Conservation (phyloP, 768 basidiomycete species). For the Nidula microcarpa region DNA sequence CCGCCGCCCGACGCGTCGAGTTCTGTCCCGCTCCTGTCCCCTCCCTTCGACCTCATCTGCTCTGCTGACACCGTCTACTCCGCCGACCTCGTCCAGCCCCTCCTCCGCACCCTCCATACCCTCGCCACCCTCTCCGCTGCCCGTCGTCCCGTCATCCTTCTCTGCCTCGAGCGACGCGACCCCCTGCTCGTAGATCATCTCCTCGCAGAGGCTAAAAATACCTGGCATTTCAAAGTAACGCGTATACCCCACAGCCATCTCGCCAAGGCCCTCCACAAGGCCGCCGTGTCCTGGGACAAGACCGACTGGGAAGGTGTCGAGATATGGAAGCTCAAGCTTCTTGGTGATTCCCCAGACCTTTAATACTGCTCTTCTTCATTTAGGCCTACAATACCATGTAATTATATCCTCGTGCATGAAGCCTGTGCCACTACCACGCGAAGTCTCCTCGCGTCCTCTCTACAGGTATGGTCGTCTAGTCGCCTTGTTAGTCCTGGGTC, state of each 20-base stretch:
- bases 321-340: constrained; percentile 61
- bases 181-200: constrained; percentile 57
- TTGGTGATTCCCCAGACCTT: background rate
- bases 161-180: constrained; percentile 79
- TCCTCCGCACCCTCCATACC: constrained; percentile 63
- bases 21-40: constrained; percentile 23
- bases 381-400: too few relatives aligned
- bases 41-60: constrained; percentile 74
- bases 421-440: too few relatives aligned
- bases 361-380: too few relatives aligned
- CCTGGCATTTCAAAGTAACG: constrained; percentile 56
- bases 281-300: constrained; percentile 54
- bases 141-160: constrained; percentile 47
- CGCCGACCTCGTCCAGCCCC: constrained; percentile 56
- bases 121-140: constrained; percentile 38
- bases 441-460: too few relatives aligned
- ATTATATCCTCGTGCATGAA: too few relatives aligned
- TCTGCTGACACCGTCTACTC: constrained; percentile 84
- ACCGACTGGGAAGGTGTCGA: constrained; percentile 82
- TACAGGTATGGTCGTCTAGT: too few relatives aligned
- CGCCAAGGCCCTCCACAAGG: constrained; percentile 55
- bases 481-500: too few relatives aligned
- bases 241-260: constrained; percentile 60
- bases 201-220: constrained; percentile 48
- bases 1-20: constrained; percentile 11